Base-by-base conservation (phyloP, 202 grass and related monocot genomes). In the Schoenoplectus tabernaemontani region DNA sequence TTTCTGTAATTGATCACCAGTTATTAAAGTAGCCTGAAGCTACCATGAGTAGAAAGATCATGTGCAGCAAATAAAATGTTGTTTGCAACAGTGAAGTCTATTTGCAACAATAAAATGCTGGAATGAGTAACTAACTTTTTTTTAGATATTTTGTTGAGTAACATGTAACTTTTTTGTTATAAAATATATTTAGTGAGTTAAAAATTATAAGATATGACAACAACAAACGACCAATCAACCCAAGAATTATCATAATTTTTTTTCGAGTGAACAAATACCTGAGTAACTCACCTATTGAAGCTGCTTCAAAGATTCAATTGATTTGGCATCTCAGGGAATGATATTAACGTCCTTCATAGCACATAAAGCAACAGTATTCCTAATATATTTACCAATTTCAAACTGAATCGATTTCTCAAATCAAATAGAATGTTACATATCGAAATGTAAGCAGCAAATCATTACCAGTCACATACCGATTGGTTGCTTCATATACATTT, bases 261-360 rank as follows among this genome's bases (percentile, higher is more conserved):
- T 16, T n/a, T n/a, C n/a, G 30, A 3, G 3, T 34, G 16, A 19
- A 54, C 9, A n/a, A 56, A 26, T 9, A 70, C 78, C 63, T 75
- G 82, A n/a, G n/a, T n/a, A n/a, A n/a, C n/a, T n/a, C n/a, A 97
- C 94, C 89, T 92, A 89, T 77, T 97, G 82, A 77, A 97, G 77
- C 33, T 97, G 94, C 57, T 88, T 93, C 85, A 97, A 77, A 60
- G 76, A 90, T 87, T 97, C 94, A 9, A 59, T 85, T 66, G 94
- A 97, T 88, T 97, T 93, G 39, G 82, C 89, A 84, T 97, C 94
- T 59, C 90, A 91, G n/a, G 91, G 94, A 90, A 97, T 97, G 75
- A 97, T 92, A 88, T 97, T 97, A 10, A 97, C 94, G 79, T 97
- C 94, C 83, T 97, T 97, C 94, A 97, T 97, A 54, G 94, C 94